A percentile compares a stretch with the other conserved stretches of the same genome.
phyloP scores from a whole-genome alignment of 1,284 basidiomycete species.

The Schizopora paradoxa region DNA sequence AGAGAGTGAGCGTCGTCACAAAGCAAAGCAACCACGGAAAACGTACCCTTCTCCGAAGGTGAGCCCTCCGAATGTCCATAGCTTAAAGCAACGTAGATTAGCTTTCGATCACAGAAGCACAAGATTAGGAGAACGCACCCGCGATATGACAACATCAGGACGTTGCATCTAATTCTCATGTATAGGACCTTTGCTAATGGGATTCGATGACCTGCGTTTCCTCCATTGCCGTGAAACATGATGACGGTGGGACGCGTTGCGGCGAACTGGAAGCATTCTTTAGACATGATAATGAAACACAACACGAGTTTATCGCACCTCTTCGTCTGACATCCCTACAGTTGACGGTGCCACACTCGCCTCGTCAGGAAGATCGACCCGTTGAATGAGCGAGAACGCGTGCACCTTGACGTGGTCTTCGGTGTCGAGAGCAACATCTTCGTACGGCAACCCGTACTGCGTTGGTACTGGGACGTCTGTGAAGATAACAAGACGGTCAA shows the following conservation, averaged over 20 bases:
- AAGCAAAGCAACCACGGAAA: not conserved
- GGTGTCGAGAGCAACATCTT: conserved; percentile 65
- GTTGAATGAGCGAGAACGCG: conserved; percentile 56
- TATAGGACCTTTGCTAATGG: conserved; percentile 87
- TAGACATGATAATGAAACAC: not conserved
- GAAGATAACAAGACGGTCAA: not conserved
- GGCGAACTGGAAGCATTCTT: conserved; percentile 44
- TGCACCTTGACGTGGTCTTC: conserved; percentile 55
- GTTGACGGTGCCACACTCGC: conserved; percentile 18
- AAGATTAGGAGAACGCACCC: conserved; percentile 47
- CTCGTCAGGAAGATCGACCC: conserved; percentile 29
- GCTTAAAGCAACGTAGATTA: conserved; percentile 31
- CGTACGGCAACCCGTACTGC: conserved; percentile 67
- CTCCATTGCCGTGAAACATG: conserved; percentile 90
- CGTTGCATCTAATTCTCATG: conserved; percentile 80
- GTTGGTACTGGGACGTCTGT: conserved; percentile 69
- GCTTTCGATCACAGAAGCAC: not conserved
- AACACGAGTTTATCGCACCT: conserved; percentile 25
- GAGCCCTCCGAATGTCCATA: conserved; percentile 82
- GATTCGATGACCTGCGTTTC: conserved; percentile 80
- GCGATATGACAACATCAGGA: conserved; percentile 84
- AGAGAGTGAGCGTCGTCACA: not conserved
- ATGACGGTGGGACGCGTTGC: conserved; percentile 75
- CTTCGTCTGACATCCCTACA: conserved; percentile 27
- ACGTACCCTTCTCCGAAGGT: conserved; percentile 74